These are phyloP conservation scores for Plasmodium coatneyi DNA, from an alignment of 169 alveolate genomes.

Conservation along the genomic window DNA sequence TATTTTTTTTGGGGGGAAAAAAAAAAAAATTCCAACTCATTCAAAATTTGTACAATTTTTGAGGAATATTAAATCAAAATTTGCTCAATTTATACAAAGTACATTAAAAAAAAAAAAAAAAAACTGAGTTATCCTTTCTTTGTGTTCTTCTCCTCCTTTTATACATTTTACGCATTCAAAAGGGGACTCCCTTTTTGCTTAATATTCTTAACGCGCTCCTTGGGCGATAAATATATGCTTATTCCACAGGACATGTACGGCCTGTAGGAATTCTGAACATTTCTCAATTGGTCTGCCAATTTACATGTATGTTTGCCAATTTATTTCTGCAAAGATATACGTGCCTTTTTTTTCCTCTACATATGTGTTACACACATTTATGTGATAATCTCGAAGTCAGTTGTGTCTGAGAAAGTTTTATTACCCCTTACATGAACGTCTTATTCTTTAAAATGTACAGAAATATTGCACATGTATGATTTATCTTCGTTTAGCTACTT, in stretches of 20 bases:
- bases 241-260: slow-evolving; percentile 8
- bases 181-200: neutral
- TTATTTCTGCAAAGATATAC: neutral
- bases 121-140: slow-evolving; percentile 3
- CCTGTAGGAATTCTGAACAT: neutral
- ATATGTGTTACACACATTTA: slow-evolving; percentile 37
- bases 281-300: slow-evolving; percentile 2
- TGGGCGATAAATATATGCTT: neutral
- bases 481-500: neutral
- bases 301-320: neutral
- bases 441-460: neutral
- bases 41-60: slow-evolving; percentile 5
- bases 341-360: neutral
- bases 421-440: neutral
- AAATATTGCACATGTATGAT: neutral
- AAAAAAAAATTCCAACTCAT: neutral
- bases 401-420: neutral
- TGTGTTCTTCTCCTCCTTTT: neutral
- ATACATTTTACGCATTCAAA: slow-evolving; percentile 7
- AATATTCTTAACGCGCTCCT: neutral
- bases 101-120: neutral
- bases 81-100: neutral
- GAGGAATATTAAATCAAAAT: neutral
- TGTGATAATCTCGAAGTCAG: neutral
- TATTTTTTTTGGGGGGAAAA: neutral